A percentile compares a stretch with the other conserved stretches of the same genome.
Conservation (phyloP, 2,329 filamentous ascomycete genomes). For the Bertia moriformis region DNA sequence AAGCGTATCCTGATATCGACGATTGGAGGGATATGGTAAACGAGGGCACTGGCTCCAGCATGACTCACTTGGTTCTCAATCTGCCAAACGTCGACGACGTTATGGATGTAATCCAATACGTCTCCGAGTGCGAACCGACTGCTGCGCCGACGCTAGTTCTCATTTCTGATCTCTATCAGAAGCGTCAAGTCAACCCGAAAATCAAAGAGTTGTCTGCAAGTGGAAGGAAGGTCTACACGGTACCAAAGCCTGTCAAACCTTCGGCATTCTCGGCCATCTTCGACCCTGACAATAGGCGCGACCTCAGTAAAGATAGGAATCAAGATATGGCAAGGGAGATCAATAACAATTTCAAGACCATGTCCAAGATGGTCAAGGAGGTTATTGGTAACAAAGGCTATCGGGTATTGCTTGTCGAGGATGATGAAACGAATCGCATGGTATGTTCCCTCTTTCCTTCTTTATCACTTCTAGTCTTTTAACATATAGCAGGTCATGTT, state of each 20-base stretch:
- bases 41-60: slow-evolving; percentile 29
- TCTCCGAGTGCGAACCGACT: slow-evolving; percentile 26
- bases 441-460: slow-evolving; percentile 11
- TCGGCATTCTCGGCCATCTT: slow-evolving; percentile 33
- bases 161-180: slow-evolving; percentile 45
- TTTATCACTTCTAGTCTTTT: slow-evolving; percentile 3
- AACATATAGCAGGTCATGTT: slow-evolving; percentile 23
- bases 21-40: slow-evolving; percentile 39
- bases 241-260: slow-evolving; percentile 50
- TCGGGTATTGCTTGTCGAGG: slow-evolving; percentile 27
- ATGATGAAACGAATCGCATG: slow-evolving; percentile 30
- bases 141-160: slow-evolving; percentile 32
- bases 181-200: slow-evolving; percentile 38
- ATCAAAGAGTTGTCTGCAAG: slow-evolving; percentile 28
- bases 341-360: slow-evolving; percentile 29
- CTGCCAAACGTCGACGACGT: slow-evolving; percentile 39
- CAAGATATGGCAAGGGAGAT: slow-evolving; percentile 28
- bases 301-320: slow-evolving; percentile 29
- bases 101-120: slow-evolving; percentile 36
- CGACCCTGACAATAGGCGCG: slow-evolving; percentile 25
- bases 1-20: slow-evolving; percentile 31
- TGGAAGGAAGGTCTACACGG: slow-evolving; percentile 27
- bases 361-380: slow-evolving; percentile 29
- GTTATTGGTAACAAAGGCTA: slow-evolving; percentile 27
- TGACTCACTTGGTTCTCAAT: slow-evolving; percentile 47